These are phyloP conservation scores for Jackrogersella minutella DNA, from an alignment of 495 filamentous ascomycete genomes.

Conservation along the genomic window DNA sequence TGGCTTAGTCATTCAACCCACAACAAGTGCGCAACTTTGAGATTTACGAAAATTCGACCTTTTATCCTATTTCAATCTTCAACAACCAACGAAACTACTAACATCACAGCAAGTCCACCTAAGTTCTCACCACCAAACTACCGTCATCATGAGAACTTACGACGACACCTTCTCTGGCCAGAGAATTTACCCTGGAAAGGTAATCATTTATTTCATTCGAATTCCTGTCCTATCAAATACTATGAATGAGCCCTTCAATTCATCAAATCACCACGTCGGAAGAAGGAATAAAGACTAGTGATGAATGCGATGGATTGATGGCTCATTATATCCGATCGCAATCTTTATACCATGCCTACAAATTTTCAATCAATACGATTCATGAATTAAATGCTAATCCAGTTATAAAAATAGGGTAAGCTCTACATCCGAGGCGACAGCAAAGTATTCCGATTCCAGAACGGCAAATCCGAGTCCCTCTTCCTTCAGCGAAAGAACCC, in stretches of 20 bases:
- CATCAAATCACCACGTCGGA: not conserved
- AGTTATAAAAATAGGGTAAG: constrained; percentile 74
- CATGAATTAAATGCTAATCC: constrained; percentile 27
- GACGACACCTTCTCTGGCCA: constrained; percentile 97
- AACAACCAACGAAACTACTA: constrained; percentile 41
- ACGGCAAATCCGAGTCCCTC: constrained; percentile 99
- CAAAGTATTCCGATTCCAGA: constrained; percentile 99
- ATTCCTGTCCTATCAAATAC: not conserved
- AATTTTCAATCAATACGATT: constrained; percentile 4
- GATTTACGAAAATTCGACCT: constrained; percentile 47
- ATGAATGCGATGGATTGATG: constrained; percentile 7
- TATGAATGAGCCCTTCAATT: not conserved
- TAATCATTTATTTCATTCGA: constrained; percentile 44
- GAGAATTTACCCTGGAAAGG: constrained; percentile 99
- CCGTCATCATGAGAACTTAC: constrained; percentile 95
- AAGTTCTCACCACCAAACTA: constrained; percentile 48
- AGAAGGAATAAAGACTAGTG: not conserved
- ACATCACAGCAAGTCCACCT: constrained; percentile 40
- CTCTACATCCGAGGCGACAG: constrained; percentile 98
- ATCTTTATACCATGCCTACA: not conserved
- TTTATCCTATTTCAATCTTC: constrained; percentile 32
- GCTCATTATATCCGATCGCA: not conserved
- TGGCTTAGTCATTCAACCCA: constrained; percentile 46
- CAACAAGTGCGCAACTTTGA: constrained; percentile 48
- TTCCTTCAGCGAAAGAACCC: constrained; percentile 99